Base-by-base conservation (phyloP, 257 asterid genomes). In the Parsonsia alboflavescens region DNA sequence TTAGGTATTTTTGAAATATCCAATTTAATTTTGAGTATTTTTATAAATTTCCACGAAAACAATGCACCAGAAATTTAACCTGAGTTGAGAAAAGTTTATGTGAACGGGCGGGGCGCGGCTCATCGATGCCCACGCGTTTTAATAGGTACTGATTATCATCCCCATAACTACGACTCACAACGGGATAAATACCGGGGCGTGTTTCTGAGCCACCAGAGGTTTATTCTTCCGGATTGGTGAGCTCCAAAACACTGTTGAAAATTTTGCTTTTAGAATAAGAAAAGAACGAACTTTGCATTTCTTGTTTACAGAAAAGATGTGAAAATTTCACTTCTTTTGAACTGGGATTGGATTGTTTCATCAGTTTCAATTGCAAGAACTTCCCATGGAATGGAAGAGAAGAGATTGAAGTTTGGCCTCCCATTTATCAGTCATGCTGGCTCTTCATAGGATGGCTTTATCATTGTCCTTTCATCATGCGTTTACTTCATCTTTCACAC, bases 401-500 rank as follows among this genome's bases (percentile, higher is more conserved):
- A 58, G 65, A 58, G 39, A 24, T 58, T 58, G 19, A 24, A 24
- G 33, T 58, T 26, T 58, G 7, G 39, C 39, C 41, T 42, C 12
- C 68, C 19, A 36, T 24, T 64, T 22, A 0, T 45, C 6, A 64
- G 4, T 21, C 6, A 8, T 64, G 49, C 11, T 64, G 70, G 50
- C 17, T 64, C 42, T 39, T 64, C 28, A 36, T 4, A 64, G 70
- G 39, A 64, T 64, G 70, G 70, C 70, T 64, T 64, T 64, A 39
- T 64, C 70, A 7, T 36, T 19, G 24, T 64, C 70, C 16, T 64
- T 28, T 63, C 68, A 28, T 63, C 68, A 36, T 30, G 10, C 7
- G 21, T 63, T 28, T 41, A 16, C 12, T 3, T 57, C 64, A 6
- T 57, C 64, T 59, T 12, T 59, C 7, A 59, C 21, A 26, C 21